A percentile compares a stretch with the other conserved stretches of the same genome.
Evolutionary conservation across 164 flowering plant species (phyloP).

Genomic region (Brasenia schreberi): DNA sequence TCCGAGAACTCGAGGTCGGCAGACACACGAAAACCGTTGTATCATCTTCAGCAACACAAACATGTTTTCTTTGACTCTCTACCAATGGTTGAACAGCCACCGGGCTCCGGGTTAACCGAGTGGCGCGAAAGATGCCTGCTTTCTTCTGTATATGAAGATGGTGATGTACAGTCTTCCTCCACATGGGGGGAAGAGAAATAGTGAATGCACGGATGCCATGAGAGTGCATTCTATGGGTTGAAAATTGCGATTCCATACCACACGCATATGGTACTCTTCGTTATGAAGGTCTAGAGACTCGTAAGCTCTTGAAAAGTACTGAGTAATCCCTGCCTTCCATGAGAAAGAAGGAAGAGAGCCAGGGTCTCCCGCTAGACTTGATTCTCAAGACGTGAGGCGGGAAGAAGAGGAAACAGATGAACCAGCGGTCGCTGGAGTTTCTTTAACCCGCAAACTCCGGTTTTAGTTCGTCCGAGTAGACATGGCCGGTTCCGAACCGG

Average conservation of each 20-base stretch:
- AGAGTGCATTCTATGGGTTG: not conserved
- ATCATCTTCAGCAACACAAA: not conserved
- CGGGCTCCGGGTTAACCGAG: not conserved
- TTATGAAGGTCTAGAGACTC: too few relatives aligned
- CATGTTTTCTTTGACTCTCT: not conserved
- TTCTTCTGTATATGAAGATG: not conserved
- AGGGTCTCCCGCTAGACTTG: too few relatives aligned
- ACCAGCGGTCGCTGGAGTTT: too few relatives aligned
- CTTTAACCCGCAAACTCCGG: too few relatives aligned
- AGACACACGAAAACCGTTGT: not conserved
- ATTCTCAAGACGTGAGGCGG: too few relatives aligned
- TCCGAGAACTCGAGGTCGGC: not conserved
- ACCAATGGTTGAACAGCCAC: not conserved
- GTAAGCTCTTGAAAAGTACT: too few relatives aligned
- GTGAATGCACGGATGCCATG: not conserved
- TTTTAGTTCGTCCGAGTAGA: too few relatives aligned
- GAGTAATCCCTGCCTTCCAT: too few relatives aligned
- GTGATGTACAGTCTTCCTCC: not conserved
- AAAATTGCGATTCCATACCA: not conserved
- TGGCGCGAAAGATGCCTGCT: not conserved
- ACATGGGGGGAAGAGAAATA: not conserved
- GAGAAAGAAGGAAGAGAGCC: too few relatives aligned
- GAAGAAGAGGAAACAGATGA: too few relatives aligned
- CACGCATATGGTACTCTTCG: too few relatives aligned
- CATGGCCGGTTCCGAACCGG: too few relatives aligned